Evolutionary conservation across 257 asterid species (phyloP), one percentile per base, ranked within the genome.

Genomic region (Capsicum rhomboideum): DNA sequence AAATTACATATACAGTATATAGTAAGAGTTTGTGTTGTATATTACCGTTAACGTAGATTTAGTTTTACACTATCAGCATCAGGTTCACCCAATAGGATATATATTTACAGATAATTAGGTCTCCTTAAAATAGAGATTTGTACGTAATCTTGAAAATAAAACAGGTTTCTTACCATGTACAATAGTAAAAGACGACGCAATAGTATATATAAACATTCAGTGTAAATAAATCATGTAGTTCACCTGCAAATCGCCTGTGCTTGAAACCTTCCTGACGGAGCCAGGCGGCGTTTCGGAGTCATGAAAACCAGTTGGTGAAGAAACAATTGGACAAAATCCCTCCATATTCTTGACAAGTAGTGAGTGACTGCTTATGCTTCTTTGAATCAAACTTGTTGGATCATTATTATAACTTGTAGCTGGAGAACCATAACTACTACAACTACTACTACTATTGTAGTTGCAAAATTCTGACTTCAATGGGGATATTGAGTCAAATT

Each of bases 341-440:
- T 92, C 95, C 14, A 80, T 31, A 83, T 89, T 92, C 5, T 84
- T 77, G 82, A 77, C 92, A 58, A 93, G 86, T 10, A 93, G 86
- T 12, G 98, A 90, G 86, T 90, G 97, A 80, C 93, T 92, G 61
- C 97, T 94, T 69, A 82, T 86, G 90, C 97, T 91, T 83, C 96
- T 88, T 64, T 91, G 97, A 10, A 95, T 87, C 21, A 88, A 53
- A 63, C 87, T 89, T 2, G 89, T 83, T 34, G 79, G 86, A 20
- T 87, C 87, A 56, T 84, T 86, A 83, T 86, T 9, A 88, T 59
- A 80, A 85, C 82, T 4, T 58, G 85, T 90, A 1, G 95, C 94
- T 12, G 98, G 92, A 29, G 89, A 92, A 90, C 97, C 92, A 84
- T 95, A 91, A 14, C 98, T 94, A 83, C 92, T 88, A 85, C 95